Evolutionary conservation across 768 basidiomycete species (phyloP).

Genomic region (Sistotremastrum suecicum): DNA sequence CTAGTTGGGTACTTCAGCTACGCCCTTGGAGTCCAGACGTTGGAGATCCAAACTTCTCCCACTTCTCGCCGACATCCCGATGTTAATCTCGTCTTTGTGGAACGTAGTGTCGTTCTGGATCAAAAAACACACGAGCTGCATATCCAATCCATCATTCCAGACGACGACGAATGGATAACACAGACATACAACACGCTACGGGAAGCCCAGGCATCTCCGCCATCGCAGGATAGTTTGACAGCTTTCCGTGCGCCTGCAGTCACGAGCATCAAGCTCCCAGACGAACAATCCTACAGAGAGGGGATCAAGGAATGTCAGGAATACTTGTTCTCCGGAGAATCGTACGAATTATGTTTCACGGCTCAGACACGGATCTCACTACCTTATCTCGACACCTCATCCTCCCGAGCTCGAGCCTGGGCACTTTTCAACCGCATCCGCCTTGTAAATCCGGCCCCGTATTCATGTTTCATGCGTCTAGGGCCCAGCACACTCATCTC

Average conservation of each 20-base stretch:
- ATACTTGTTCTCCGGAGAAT: constrained; percentile 67
- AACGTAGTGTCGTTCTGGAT: constrained; percentile 65
- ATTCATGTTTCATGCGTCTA: constrained; percentile 69
- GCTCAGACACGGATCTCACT: constrained; percentile 48
- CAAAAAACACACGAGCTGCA: constrained; percentile 31
- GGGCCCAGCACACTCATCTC: constrained; percentile 67
- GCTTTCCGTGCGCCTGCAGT: not conserved
- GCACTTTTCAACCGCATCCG: constrained; percentile 61
- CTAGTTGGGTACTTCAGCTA: constrained; percentile 68
- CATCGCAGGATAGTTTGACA: constrained; percentile 14
- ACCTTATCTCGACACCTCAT: constrained; percentile 16
- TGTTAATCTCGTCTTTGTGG: constrained; percentile 62
- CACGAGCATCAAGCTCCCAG: constrained; percentile 33
- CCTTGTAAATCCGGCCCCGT: constrained; percentile 71
- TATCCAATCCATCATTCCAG: constrained; percentile 49
- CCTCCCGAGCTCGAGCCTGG: constrained; percentile 27
- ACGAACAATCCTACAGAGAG: constrained; percentile 45
- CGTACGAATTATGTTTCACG: constrained; percentile 88
- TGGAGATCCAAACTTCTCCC: constrained; percentile 29
- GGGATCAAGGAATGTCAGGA: constrained; percentile 62
- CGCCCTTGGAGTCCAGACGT: constrained; percentile 52
- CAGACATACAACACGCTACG: constrained; percentile 23
- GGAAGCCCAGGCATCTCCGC: constrained; percentile 8
- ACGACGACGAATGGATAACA: constrained; percentile 48
- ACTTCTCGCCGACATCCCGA: constrained; percentile 39